Conservation (phyloP, 1,139 yeast species). For the Ogataea hybrid region DNA sequence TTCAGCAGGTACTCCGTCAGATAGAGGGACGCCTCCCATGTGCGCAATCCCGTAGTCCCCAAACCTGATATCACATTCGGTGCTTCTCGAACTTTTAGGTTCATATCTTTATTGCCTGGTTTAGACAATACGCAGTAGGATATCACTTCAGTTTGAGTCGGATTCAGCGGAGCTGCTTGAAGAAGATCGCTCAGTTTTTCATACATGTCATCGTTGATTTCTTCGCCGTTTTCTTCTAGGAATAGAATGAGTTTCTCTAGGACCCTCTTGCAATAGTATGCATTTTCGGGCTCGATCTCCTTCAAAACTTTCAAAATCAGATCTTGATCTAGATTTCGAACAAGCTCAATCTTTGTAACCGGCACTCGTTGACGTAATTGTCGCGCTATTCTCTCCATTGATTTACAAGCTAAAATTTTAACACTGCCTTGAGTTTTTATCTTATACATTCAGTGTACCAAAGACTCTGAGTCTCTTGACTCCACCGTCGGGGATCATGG, state of each 20-base stretch:
- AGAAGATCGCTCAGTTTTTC: slow-evolving; percentile 48
- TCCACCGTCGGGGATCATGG: slow-evolving; percentile 95
- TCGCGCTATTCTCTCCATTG: slow-evolving; percentile 10
- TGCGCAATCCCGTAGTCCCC: slow-evolving; percentile 85
- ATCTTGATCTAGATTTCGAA: slow-evolving; percentile 17
- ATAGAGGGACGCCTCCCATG: slow-evolving; percentile 94
- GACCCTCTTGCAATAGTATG: slow-evolving; percentile 49
- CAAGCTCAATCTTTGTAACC: slow-evolving; percentile 14
- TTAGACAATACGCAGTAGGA: slow-evolving; percentile 38
- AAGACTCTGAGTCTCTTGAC: slow-evolving; percentile 83
- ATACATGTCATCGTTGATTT: slow-evolving; percentile 47
- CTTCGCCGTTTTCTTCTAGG: slow-evolving; percentile 37
- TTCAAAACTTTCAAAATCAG: slow-evolving; percentile 25
- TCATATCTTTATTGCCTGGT: slow-evolving; percentile 15
- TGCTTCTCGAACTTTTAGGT: slow-evolving; percentile 51
- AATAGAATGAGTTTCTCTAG: slow-evolving; percentile 40
- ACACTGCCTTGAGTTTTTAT: slow-evolving; percentile 1
- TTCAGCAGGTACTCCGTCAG: slow-evolving; percentile 48
- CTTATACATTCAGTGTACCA: slow-evolving; percentile 43
- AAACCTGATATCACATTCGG: slow-evolving; percentile 65
- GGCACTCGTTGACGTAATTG: slow-evolving; percentile 35
- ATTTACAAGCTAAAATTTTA: background rate
- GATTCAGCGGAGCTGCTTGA: slow-evolving; percentile 37
- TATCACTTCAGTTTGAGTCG: slow-evolving; percentile 48
- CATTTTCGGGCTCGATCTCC: slow-evolving; percentile 37